These are phyloP conservation scores for Vitis hybrid DNA, from an alignment of 177 flowering plant species.

Conservation along the genomic window DNA sequence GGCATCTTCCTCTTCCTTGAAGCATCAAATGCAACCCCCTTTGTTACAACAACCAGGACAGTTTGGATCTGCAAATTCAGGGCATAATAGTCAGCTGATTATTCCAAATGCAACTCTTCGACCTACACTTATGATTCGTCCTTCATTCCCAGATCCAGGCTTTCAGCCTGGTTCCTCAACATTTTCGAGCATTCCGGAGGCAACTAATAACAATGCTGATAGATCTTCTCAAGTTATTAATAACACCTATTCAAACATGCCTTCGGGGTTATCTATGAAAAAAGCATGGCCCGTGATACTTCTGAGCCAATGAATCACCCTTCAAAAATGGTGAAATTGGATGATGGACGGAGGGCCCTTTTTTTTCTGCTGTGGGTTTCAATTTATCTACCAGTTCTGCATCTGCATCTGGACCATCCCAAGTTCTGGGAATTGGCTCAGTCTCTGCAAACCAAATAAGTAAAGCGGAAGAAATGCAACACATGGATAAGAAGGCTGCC, in stretches of 20 bases:
- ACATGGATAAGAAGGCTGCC: slow-evolving; percentile 43
- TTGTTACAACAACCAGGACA: slow-evolving; percentile 35
- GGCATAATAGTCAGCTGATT: slow-evolving; percentile 26
- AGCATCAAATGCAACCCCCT: slow-evolving; percentile 49
- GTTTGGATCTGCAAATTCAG: slow-evolving; percentile 31
- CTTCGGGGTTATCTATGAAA: slow-evolving; percentile 21
- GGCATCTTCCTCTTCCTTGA: slow-evolving; percentile 39
- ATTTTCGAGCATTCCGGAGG: slow-evolving; percentile 23
- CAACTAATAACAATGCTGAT: slow-evolving; percentile 26
- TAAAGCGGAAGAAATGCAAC: slow-evolving; percentile 31
- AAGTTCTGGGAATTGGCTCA: slow-evolving; percentile 26
- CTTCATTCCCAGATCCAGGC: slow-evolving; percentile 35
- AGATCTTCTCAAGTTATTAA: slow-evolving; percentile 25
- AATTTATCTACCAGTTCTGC: slow-evolving; percentile 18
- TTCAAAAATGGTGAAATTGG: slow-evolving; percentile 56
- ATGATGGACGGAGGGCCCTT: slow-evolving; percentile 40
- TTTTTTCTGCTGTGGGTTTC: slow-evolving; percentile 20
- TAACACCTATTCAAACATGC: slow-evolving; percentile 21
- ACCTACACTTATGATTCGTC: slow-evolving; percentile 35
- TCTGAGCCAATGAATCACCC: slow-evolving; percentile 41
- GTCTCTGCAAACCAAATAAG: slow-evolving; percentile 25
- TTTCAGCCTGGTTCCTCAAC: slow-evolving; percentile 50
- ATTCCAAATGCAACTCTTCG: slow-evolving; percentile 33
- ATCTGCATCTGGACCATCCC: slow-evolving; percentile 29
- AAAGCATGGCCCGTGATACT: slow-evolving; percentile 20